Base-by-base conservation (phyloP, 495 filamentous ascomycete genomes). In the Podospora sp. region DNA sequence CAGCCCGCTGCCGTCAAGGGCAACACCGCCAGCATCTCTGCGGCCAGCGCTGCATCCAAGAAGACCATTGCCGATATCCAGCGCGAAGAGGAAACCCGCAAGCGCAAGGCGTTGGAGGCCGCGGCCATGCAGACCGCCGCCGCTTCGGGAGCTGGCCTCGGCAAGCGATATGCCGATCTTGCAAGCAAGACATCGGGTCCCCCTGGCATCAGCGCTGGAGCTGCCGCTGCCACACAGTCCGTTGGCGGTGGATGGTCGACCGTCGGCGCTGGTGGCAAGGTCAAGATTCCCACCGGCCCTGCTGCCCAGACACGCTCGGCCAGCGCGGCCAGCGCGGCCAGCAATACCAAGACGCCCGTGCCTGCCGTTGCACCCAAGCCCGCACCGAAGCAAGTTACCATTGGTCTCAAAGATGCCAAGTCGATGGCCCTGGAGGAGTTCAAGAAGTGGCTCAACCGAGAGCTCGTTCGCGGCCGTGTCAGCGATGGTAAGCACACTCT, bases 31-130 rank as follows among this genome's bases (percentile, higher is more conserved):
- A 71, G 63, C 8, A 73, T 79, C 11, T 67, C 78, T 12, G 72
- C 84, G 50, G 76, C 84, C 16, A 77, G 79, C 6, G 71, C 83
- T 20, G 72, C 71, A 11, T 79, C 86, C 33, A 94, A 94, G 84
- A 98, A 97, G 85, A 97, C 94, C 0, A 83, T 98, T 33, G 91
- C 92, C 58, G 94, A 98, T 65, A 98, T 98, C 66, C 95, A 98
- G 75, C 93, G 94, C 72, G 95, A 99, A 80, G 95, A 99, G 71
- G 95, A 98, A 74, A 84, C 85, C 27, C 91, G 93, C 60, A 97
- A 98, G 84, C 88, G 89, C 70, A 90, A 90, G 69, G 84, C 86
- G 16, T 86, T 87, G 52, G 84, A 87, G 55, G 72, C 80, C 0
- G 80, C 69, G 20, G 66, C 85, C 5, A 74, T 78, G 11, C 83